phyloP scores from a whole-genome alignment of 148 eudicot species.

The Agrostemma githago region DNA sequence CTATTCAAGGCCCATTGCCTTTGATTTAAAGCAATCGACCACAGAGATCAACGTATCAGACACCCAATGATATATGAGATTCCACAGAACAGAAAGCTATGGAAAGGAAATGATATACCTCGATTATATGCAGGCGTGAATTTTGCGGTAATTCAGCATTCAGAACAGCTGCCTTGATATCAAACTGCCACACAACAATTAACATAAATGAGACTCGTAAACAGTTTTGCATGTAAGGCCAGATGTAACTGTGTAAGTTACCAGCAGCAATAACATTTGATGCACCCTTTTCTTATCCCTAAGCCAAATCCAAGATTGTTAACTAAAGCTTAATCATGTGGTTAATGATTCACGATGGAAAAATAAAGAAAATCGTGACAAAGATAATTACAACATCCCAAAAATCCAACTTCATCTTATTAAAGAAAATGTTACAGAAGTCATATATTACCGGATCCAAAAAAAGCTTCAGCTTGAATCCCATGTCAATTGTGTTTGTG shows the following conservation, averaged over 20 bases:
- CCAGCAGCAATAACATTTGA: neutral
- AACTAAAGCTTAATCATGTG: neutral
- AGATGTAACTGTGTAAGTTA: neutral
- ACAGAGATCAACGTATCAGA: neutral
- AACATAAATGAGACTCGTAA: neutral
- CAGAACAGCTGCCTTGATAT: slow-evolving; percentile 74
- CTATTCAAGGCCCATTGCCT: neutral
- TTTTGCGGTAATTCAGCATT: slow-evolving; percentile 96
- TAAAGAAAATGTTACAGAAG: neutral
- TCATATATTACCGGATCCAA: slow-evolving; percentile 64
- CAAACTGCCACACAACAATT: slow-evolving; percentile 50
- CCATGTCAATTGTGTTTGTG: slow-evolving; percentile 81
- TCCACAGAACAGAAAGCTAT: neutral
- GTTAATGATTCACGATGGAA: neutral
- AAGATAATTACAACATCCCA: neutral
- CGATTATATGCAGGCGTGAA: slow-evolving; percentile 91
- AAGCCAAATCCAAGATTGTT: neutral
- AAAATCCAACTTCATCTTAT: neutral
- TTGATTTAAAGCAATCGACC: neutral
- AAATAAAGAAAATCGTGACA: neutral
- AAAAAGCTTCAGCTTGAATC: slow-evolving; percentile 74
- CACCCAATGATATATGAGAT: slow-evolving; percentile 4
- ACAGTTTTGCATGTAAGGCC: neutral
- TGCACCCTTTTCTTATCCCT: neutral
- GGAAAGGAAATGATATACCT: slow-evolving; percentile 40